phyloP scores from a whole-genome alignment of 116 monocot genomes.

The Phalaenopsis hybrid region DNA sequence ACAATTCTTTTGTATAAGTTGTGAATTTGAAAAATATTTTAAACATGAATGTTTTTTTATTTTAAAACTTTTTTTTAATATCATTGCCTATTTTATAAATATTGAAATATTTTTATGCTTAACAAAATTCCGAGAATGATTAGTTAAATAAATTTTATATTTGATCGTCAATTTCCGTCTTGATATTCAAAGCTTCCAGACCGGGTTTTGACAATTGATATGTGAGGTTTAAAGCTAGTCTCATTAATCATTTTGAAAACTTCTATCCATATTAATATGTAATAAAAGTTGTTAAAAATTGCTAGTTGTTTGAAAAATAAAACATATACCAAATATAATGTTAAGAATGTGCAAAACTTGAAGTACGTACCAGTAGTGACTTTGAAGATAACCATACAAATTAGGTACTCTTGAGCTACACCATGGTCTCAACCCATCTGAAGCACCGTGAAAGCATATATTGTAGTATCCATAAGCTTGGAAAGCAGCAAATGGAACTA shows the following conservation, averaged over 20 bases:
- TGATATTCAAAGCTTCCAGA: no score
- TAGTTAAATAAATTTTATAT: no score
- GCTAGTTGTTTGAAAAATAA: neutral
- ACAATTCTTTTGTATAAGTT: no score
- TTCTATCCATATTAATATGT: neutral
- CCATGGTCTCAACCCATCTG: constrained; percentile 65
- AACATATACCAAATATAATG: neutral
- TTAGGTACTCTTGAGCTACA: constrained; percentile 63
- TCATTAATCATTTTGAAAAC: neutral
- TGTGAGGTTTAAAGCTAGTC: neutral
- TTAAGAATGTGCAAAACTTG: neutral
- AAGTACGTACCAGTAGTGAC: constrained; percentile 76
- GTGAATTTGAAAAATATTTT: no score
- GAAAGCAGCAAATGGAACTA: constrained; percentile 65
- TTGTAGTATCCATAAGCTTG: constrained; percentile 81
- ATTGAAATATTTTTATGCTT: no score
- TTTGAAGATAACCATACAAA: constrained; percentile 80
- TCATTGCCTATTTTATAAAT: no score
- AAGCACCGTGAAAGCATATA: constrained; percentile 31
- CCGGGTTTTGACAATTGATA: neutral
- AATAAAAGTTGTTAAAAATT: neutral
- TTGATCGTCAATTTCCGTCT: no score
- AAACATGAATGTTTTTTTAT: no score
- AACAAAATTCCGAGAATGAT: no score
- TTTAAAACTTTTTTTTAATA: no score